These are phyloP conservation scores for Cucurbita ficifolia DNA, from an alignment of 306 rosid genomes.

Conservation along the genomic window DNA sequence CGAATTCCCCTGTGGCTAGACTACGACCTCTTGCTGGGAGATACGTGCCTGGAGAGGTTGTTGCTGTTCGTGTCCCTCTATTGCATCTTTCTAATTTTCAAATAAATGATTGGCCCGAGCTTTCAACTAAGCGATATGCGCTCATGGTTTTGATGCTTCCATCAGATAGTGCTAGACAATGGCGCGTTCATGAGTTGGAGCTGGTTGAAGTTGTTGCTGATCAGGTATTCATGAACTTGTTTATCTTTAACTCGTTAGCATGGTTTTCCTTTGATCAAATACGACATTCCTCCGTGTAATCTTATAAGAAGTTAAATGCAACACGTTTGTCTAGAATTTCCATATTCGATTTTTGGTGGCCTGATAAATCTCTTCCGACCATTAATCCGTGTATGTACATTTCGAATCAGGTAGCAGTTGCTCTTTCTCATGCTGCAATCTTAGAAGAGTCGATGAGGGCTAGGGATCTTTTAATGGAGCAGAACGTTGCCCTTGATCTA, in stretches of 20 bases:
- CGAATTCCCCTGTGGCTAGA: conserved; percentile 77
- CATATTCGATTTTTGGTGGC: not conserved
- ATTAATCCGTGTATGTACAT: not conserved
- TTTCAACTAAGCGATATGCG: conserved; percentile 79
- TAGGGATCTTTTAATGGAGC: conserved; percentile 85
- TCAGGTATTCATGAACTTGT: conserved; percentile 39
- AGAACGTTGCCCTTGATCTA: conserved; percentile 86
- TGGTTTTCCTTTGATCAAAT: not conserved
- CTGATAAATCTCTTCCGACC: not conserved
- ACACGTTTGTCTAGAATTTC: not conserved
- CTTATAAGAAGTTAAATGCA: not conserved
- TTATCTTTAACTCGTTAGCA: not conserved
- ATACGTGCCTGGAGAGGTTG: conserved; percentile 70
- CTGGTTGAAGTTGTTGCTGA: conserved; percentile 98
- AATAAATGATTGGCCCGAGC: conserved; percentile 94
- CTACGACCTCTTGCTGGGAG: conserved; percentile 56
- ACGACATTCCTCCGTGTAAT: not conserved
- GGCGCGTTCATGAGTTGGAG: conserved; percentile 89
- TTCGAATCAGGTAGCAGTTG: conserved; percentile 76
- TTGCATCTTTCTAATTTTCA: conserved; percentile 90
- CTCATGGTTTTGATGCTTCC: conserved; percentile 98
- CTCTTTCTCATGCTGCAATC: conserved; percentile 98
- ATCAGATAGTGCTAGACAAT: conserved; percentile 79
- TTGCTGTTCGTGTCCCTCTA: conserved; percentile 92
- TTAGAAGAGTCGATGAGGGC: conserved; percentile 98